phyloP scores from a whole-genome alignment of 257 asterid genomes.

The Fraxinus americana region DNA sequence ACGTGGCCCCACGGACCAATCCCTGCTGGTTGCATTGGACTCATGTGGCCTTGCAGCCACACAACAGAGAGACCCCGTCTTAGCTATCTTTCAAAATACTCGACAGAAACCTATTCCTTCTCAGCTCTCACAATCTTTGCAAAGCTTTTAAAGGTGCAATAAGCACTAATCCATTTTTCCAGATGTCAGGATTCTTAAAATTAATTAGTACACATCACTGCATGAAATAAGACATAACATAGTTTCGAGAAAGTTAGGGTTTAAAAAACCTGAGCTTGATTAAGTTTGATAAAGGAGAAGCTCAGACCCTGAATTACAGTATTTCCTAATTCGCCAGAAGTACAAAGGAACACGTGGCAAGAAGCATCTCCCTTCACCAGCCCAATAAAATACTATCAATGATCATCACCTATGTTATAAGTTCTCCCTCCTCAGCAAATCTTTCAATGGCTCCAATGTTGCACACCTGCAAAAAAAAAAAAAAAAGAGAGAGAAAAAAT shows the following conservation, averaged over 20 bases:
- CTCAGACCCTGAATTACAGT: neutral
- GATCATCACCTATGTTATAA: neutral
- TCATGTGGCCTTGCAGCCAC: slow-evolving; percentile 99
- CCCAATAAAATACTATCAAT: neutral
- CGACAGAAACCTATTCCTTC: slow-evolving; percentile 28
- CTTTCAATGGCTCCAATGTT: neutral
- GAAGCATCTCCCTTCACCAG: neutral
- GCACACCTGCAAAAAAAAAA: neutral
- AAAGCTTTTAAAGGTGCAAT: slow-evolving; percentile 14
- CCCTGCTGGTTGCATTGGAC: slow-evolving; percentile 82
- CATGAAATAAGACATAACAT: neutral
- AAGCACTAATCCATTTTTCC: slow-evolving; percentile 25
- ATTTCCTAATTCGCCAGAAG: neutral
- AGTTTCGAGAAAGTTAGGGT: neutral
- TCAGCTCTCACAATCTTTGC: slow-evolving; percentile 34
- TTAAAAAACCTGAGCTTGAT: neutral
- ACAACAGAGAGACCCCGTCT: slow-evolving; percentile 99
- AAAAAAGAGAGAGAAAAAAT: too few species aligned
- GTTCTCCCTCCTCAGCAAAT: neutral
- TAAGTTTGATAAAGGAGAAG: neutral
- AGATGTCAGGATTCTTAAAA: slow-evolving; percentile 3
- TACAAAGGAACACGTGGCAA: neutral
- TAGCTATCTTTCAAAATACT: slow-evolving; percentile 73
- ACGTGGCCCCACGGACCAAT: slow-evolving; percentile 91
- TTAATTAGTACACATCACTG: neutral